Evolutionary conservation across 1,139 yeast genomes (phyloP).

Genomic region (Torulaspora pretoriensis): DNA sequence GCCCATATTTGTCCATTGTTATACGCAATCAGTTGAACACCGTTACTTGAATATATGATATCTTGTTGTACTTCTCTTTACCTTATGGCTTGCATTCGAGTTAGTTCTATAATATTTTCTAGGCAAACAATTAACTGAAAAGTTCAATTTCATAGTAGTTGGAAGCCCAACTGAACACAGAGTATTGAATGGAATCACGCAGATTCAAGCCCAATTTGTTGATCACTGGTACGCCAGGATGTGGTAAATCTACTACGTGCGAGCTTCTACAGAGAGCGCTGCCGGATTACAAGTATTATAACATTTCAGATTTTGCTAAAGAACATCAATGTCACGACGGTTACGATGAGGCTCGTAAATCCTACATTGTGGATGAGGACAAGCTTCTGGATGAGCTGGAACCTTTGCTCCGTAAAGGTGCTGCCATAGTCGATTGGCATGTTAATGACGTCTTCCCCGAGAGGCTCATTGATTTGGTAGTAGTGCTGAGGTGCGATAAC

Average conservation of each 20-base stretch:
- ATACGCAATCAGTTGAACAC: neutral
- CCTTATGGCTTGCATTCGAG: neutral
- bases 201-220: slow-evolving; percentile 65
- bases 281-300: slow-evolving; percentile 51
- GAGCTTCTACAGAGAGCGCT: slow-evolving; percentile 54
- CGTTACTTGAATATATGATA: too few species aligned
- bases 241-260: slow-evolving; percentile 90
- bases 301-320: slow-evolving; percentile 79
- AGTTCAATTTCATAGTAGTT: neutral
- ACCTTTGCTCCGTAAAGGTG: slow-evolving; percentile 77
- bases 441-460: slow-evolving; percentile 95
- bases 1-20: slow-evolving; percentile 59
- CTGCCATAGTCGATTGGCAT: slow-evolving; percentile 90
- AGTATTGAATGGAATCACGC: slow-evolving; percentile 19
- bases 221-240: slow-evolving; percentile 96
- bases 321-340: slow-evolving; percentile 74
- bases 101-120: neutral
- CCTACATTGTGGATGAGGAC: slow-evolving; percentile 91
- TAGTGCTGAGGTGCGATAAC: slow-evolving; percentile 79
- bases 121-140: neutral
- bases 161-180: neutral
- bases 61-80: neutral
- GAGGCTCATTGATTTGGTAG: slow-evolving; percentile 83
- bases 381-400: slow-evolving; percentile 77
- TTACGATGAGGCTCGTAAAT: slow-evolving; percentile 78